These are phyloP conservation scores for Nemania diffusa DNA, from an alignment of 2,329 filamentous ascomycete genomes.

Conservation along the genomic window DNA sequence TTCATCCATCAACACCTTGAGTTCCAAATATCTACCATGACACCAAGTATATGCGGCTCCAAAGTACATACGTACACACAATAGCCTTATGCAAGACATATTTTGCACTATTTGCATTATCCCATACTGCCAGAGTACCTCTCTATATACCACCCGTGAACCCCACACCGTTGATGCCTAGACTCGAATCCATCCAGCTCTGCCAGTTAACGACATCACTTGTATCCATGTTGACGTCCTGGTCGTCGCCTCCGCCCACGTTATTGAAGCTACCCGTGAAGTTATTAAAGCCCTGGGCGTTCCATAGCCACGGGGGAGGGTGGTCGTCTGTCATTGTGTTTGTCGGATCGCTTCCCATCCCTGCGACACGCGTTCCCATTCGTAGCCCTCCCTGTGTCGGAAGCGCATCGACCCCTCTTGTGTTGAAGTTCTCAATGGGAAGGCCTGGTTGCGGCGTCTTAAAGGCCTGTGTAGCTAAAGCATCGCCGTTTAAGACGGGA, in stretches of 20 bases:
- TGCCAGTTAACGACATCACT: constrained; percentile 59
- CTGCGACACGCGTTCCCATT: constrained; percentile 8
- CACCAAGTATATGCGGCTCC: not conserved
- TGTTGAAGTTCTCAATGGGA: constrained; percentile 36
- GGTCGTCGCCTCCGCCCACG: constrained; percentile 47
- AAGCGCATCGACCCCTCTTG: constrained; percentile 20
- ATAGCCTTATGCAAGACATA: not conserved
- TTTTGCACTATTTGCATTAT: not conserved
- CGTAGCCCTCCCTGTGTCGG: constrained; percentile 6
- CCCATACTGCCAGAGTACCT: not conserved
- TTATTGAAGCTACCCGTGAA: not conserved
- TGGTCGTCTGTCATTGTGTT: constrained; percentile 46
- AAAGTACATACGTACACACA: not conserved
- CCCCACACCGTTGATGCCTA: constrained; percentile 44
- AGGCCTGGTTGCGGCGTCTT: constrained; percentile 28
- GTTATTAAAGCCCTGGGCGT: constrained; percentile 36
- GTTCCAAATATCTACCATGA: not conserved
- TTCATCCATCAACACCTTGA: not conserved
- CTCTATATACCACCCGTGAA: constrained; percentile 47
- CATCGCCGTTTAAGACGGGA: constrained; percentile 30
- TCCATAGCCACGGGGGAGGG: constrained; percentile 57
- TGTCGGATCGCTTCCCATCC: constrained; percentile 10
- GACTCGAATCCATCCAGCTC: constrained; percentile 52
- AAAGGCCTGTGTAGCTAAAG: constrained; percentile 30
- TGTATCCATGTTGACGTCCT: constrained; percentile 51